phyloP scores from a whole-genome alignment of 148 eudicot genomes.

The Rhododendron henanense region DNA sequence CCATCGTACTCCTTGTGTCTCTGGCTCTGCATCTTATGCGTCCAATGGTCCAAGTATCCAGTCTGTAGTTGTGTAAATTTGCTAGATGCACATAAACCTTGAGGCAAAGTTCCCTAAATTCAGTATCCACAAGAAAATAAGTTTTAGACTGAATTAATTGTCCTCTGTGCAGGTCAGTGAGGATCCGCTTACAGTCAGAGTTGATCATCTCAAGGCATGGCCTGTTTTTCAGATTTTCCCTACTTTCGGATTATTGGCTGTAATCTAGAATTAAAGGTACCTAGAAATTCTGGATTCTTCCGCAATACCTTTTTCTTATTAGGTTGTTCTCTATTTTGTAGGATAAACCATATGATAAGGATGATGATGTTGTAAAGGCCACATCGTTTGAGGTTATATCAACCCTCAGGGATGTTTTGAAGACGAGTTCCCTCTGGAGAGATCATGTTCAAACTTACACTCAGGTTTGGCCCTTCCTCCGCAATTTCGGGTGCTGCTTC shows the following conservation, averaged over 20 bases:
- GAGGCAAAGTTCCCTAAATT: not conserved
- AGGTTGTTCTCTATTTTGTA: constrained; percentile 27
- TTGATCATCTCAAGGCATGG: constrained; percentile 91
- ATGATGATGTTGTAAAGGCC: constrained; percentile 93
- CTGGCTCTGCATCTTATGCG: constrained; percentile 1
- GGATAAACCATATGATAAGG: constrained; percentile 85
- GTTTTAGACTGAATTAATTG: constrained; percentile 10
- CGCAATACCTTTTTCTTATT: constrained; percentile 8
- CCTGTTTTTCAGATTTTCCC: not conserved
- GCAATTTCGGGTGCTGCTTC: not conserved
- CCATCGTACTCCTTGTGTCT: not conserved
- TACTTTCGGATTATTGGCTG: constrained; percentile 3
- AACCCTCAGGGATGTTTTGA: constrained; percentile 88
- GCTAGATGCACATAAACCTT: not conserved
- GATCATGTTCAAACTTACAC: constrained; percentile 95
- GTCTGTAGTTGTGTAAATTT: not conserved
- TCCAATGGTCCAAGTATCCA: not conserved
- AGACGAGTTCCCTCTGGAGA: constrained; percentile 94
- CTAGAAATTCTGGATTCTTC: constrained; percentile 3
- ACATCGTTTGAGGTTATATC: constrained; percentile 97
- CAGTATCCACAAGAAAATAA: not conserved
- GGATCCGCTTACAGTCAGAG: constrained; percentile 93
- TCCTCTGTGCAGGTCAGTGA: constrained; percentile 70
- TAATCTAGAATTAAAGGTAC: not conserved
- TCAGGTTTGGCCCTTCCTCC: constrained; percentile 42